These are phyloP conservation scores for Cochlearia excelsa DNA, from an alignment of 345 rosid genomes.

Conservation along the genomic window DNA sequence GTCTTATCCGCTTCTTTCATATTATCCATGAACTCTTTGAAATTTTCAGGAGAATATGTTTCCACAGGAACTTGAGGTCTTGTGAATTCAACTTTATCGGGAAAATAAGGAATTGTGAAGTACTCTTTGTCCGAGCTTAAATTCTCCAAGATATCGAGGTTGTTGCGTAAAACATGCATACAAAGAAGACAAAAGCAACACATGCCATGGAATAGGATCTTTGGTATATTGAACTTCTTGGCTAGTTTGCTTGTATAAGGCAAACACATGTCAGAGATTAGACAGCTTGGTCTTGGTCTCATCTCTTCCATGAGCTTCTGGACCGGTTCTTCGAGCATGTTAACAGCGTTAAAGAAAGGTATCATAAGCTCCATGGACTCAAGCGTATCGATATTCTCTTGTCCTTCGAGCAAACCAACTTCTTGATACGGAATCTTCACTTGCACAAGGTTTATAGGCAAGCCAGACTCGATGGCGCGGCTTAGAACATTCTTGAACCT, in stretches of 20 bases:
- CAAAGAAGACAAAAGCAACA: slow-evolving; percentile 48
- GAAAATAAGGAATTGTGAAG: slow-evolving; percentile 44
- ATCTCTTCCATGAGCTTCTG: slow-evolving; percentile 40
- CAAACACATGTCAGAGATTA: slow-evolving; percentile 50
- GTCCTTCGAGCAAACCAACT: slow-evolving; percentile 20
- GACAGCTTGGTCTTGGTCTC: slow-evolving; percentile 43
- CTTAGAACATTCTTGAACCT: slow-evolving; percentile 24
- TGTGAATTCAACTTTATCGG: slow-evolving; percentile 44
- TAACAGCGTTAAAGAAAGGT: slow-evolving; percentile 24
- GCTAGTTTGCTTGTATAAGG: slow-evolving; percentile 43
- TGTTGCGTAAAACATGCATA: slow-evolving; percentile 20
- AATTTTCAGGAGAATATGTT: background rate
- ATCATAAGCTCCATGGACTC: slow-evolving; percentile 5
- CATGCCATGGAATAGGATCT: slow-evolving; percentile 55
- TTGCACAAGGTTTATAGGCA: slow-evolving; percentile 26
- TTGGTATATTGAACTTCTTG: slow-evolving; percentile 42
- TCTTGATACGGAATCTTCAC: slow-evolving; percentile 32
- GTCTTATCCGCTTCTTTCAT: slow-evolving; percentile 22
- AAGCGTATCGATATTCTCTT: slow-evolving; percentile 35
- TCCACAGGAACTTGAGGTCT: slow-evolving; percentile 35
- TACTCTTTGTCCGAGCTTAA: slow-evolving; percentile 29
- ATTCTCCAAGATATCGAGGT: slow-evolving; percentile 16
- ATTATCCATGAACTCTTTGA: slow-evolving; percentile 14
- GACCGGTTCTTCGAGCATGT: slow-evolving; percentile 24
- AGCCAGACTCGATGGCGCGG: slow-evolving; percentile 35